phyloP scores from a whole-genome alignment of 345 rosid species.

The Rhodomyrtus tomentosa region DNA sequence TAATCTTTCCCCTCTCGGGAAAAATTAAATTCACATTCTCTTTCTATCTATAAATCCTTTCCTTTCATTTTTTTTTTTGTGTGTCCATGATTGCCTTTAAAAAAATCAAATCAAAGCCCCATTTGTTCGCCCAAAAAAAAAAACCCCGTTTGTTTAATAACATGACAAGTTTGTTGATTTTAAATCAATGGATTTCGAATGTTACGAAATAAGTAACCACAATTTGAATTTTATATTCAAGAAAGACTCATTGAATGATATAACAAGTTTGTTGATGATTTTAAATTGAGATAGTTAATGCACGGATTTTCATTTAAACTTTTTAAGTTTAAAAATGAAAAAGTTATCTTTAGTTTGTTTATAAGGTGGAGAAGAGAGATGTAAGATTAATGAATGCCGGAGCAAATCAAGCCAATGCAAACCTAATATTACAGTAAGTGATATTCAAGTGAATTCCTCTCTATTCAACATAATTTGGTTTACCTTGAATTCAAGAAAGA shows the following conservation, averaged over 20 bases:
- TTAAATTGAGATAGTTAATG: not conserved
- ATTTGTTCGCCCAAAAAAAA: no score
- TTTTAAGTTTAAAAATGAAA: not conserved
- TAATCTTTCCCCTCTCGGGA: not conserved
- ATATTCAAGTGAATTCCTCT: not conserved
- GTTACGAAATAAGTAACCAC: not conserved
- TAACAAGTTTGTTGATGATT: not conserved
- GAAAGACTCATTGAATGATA: not conserved
- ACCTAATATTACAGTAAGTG: not conserved
- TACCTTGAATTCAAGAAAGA: not conserved
- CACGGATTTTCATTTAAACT: not conserved
- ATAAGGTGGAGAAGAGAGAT: not conserved
- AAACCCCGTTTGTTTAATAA: not conserved
- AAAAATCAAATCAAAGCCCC: not conserved
- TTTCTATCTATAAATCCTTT: not conserved
- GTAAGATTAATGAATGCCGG: not conserved
- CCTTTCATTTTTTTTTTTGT: not conserved
- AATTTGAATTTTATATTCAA: not conserved
- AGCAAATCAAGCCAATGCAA: not conserved
- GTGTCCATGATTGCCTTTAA: not conserved
- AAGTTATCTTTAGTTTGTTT: not conserved
- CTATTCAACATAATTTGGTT: not conserved
- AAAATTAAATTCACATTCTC: not conserved
- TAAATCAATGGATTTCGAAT: not conserved
- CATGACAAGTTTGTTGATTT: not conserved